Evolutionary conservation across 75 land plant species (phyloP).

Genomic region (Chamaecyparis obtusa): DNA sequence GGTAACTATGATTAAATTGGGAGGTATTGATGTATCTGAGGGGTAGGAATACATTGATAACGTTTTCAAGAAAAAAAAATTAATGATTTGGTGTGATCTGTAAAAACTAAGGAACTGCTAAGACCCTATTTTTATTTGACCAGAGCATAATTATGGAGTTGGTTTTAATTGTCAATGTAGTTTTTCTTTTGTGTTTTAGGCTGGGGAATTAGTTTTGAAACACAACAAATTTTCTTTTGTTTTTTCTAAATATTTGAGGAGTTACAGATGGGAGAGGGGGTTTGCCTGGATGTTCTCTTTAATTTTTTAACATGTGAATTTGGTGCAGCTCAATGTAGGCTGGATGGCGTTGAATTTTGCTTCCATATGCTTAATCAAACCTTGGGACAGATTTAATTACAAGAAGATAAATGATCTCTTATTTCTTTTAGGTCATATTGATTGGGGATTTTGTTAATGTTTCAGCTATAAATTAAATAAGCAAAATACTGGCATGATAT

Average conservation of each 20-base stretch:
- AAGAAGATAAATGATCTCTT: neutral
- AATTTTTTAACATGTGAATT: neutral
- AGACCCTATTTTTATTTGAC: neutral
- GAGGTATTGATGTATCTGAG: too few relatives aligned
- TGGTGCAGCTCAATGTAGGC: neutral
- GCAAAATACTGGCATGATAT: neutral
- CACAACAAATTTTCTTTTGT: neutral
- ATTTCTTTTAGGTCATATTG: neutral
- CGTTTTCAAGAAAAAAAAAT: too few relatives aligned
- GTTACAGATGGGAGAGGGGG: neutral
- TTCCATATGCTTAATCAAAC: neutral
- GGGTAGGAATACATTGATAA: neutral
- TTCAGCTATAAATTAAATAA: neutral
- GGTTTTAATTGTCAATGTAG: neutral
- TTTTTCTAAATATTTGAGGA: neutral
- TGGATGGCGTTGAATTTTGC: neutral
- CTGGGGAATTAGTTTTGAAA: neutral
- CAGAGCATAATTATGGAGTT: neutral
- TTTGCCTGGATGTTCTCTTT: neutral
- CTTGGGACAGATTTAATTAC: neutral
- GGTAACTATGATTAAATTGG: too few relatives aligned
- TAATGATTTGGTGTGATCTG: neutral
- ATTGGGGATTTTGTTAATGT: neutral
- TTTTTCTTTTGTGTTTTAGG: neutral
- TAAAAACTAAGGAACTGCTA: too few relatives aligned